phyloP scores from a whole-genome alignment of 202 grass and related monocot genomes.

The Bolboschoenoplectus hybrid region DNA sequence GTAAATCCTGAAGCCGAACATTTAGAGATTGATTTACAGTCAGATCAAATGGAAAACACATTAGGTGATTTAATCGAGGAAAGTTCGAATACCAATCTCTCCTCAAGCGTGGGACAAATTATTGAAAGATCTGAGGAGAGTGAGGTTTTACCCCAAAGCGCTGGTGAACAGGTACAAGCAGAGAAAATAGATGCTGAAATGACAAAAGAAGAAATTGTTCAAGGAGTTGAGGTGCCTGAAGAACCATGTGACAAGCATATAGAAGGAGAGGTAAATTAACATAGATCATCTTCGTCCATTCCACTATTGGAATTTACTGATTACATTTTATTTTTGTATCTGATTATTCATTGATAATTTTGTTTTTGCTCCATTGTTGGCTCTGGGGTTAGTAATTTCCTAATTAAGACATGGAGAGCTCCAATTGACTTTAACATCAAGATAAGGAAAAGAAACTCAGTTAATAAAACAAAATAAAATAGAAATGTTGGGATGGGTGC shows the following conservation, averaged over 20 bases:
- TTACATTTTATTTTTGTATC: too few species aligned
- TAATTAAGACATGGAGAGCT: background rate
- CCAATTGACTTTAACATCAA: background rate
- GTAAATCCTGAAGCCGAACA: background rate
- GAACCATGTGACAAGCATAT: background rate
- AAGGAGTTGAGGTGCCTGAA: background rate
- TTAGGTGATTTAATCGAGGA: background rate
- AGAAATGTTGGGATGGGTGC: too few species aligned
- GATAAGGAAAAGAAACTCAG: too few species aligned
- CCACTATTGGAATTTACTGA: background rate
- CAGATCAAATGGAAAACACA: background rate
- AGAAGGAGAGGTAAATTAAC: constrained; percentile 9
- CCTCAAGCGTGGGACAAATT: background rate
- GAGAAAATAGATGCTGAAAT: constrained; percentile 19
- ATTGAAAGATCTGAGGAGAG: background rate
- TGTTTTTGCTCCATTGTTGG: background rate
- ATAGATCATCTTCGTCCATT: background rate
- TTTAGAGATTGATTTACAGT: background rate
- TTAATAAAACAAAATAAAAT: too few species aligned
- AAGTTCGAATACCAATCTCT: background rate
- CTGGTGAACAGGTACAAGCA: constrained; percentile 14
- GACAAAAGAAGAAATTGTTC: constrained; percentile 12
- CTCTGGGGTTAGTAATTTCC: background rate
- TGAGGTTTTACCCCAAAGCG: background rate
- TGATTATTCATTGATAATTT: background rate